Evolutionary conservation across 2,329 filamentous ascomycete genomes (phyloP).

Genomic region (Akanthomyces muscarius): DNA sequence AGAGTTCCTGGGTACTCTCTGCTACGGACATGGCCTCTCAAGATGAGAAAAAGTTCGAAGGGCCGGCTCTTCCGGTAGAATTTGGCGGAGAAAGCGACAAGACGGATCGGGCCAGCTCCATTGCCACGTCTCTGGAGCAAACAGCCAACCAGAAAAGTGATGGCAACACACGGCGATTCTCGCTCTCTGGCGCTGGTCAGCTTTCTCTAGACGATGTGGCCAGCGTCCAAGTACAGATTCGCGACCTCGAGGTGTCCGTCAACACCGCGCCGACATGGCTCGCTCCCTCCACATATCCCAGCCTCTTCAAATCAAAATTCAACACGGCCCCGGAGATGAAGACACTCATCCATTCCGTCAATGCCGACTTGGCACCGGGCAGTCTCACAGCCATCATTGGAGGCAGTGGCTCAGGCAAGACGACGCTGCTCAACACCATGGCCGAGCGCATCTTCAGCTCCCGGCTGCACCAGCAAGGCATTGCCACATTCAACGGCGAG

Average conservation of each 20-base stretch:
- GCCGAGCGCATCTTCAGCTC: slow-evolving; percentile 62
- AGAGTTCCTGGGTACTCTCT: not conserved
- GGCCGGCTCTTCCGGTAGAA: not conserved
- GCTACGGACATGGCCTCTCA: slow-evolving; percentile 2
- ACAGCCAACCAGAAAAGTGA: not conserved
- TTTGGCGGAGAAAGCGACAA: slow-evolving; percentile 19
- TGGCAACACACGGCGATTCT: slow-evolving; percentile 24
- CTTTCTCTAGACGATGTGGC: slow-evolving; percentile 51
- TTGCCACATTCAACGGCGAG: slow-evolving; percentile 58
- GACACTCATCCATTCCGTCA: slow-evolving; percentile 58
- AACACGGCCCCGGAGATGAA: slow-evolving; percentile 40
- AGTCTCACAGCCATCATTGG: slow-evolving; percentile 73
- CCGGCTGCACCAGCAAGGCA: slow-evolving; percentile 49
- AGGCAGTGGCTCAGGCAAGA: slow-evolving; percentile 70
- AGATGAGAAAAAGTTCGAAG: not conserved
- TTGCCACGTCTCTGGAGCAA: slow-evolving; percentile 21
- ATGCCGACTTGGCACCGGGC: slow-evolving; percentile 60
- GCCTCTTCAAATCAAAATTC: slow-evolving; percentile 36
- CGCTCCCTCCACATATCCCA: slow-evolving; percentile 44
- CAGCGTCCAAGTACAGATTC: slow-evolving; percentile 50
- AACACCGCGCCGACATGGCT: slow-evolving; percentile 54
- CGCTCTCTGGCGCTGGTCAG: slow-evolving; percentile 32
- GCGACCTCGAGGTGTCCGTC: slow-evolving; percentile 52
- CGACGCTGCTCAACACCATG: slow-evolving; percentile 66
- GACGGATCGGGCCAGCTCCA: slow-evolving; percentile 23